These are phyloP conservation scores for Margaritispora aquatica DNA, from an alignment of 495 filamentous ascomycete species.

Conservation along the genomic window DNA sequence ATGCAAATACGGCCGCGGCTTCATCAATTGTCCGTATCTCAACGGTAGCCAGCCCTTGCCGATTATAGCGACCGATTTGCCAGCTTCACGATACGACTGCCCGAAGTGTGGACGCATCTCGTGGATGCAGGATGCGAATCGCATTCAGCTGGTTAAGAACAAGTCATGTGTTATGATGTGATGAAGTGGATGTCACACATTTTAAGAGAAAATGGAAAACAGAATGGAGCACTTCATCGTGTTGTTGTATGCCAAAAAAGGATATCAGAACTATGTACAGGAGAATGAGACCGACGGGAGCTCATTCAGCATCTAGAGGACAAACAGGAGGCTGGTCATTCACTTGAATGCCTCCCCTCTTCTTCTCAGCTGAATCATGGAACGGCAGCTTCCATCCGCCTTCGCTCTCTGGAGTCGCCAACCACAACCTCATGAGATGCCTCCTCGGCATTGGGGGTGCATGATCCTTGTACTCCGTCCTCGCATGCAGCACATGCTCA, in stretches of 20 bases:
- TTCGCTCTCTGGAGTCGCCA: constrained; percentile 72
- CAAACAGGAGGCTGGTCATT: constrained; percentile 59
- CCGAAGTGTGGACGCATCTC: neutral
- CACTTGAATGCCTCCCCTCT: constrained; percentile 82
- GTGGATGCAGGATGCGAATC: neutral
- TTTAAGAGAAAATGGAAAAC: too few relatives aligned
- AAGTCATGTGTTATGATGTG: neutral
- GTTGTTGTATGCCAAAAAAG: too few relatives aligned
- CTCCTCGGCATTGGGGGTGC: constrained; percentile 55
- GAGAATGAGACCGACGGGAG: neutral
- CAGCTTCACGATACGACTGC: neutral
- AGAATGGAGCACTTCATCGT: neutral
- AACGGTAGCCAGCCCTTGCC: neutral
- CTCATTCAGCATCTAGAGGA: constrained; percentile 66
- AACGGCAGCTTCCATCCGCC: constrained; percentile 84
- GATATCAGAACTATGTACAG: neutral
- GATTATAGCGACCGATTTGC: neutral
- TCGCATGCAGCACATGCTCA: constrained; percentile 60
- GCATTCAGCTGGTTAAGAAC: neutral
- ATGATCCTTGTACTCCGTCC: constrained; percentile 62
- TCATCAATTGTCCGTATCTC: neutral
- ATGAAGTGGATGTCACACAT: neutral
- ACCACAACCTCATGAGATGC: constrained; percentile 82
- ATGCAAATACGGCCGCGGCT: neutral
- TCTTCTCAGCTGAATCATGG: constrained; percentile 73